These are phyloP conservation scores for Schizothecium vesticola DNA, from an alignment of 495 filamentous ascomycete genomes.

Conservation along the genomic window DNA sequence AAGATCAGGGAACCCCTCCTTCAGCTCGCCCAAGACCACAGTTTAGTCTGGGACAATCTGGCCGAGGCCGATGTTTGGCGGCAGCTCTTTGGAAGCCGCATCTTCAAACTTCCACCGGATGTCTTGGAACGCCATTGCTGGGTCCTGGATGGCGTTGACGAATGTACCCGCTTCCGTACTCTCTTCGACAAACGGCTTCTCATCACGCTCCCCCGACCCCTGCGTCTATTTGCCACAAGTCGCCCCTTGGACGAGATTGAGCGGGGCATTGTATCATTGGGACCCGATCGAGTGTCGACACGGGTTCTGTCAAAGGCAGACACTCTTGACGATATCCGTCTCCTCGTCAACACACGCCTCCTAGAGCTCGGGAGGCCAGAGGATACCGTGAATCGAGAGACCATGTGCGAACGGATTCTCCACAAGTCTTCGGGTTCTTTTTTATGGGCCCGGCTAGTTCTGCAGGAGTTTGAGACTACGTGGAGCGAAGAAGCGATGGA, in stretches of 20 bases:
- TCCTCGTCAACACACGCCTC: conserved; percentile 18
- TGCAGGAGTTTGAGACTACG: conserved; percentile 23
- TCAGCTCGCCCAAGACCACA: not conserved
- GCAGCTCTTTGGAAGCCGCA: conserved; percentile 15
- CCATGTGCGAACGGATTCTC: conserved; percentile 29
- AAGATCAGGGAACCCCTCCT: conserved; percentile 8
- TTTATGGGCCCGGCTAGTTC: conserved; percentile 30
- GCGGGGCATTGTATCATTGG: conserved; percentile 17
- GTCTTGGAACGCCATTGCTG: conserved; percentile 16
- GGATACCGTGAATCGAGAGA: conserved; percentile 6
- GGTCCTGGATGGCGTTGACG: conserved; percentile 27
- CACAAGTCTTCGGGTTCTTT: conserved; percentile 30
- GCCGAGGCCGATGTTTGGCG: conserved; percentile 21
- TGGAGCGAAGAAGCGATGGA: conserved; percentile 29
- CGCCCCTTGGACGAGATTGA: conserved; percentile 18
- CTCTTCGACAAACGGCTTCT: conserved; percentile 18
- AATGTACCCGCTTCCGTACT: conserved; percentile 13
- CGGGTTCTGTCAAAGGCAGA: conserved; percentile 14
- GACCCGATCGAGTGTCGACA: not conserved
- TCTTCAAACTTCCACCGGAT: conserved; percentile 14
- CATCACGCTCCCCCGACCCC: not conserved
- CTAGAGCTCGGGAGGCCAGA: conserved; percentile 17
- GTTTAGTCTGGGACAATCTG: conserved; percentile 9
- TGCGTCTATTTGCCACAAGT: conserved; percentile 25
- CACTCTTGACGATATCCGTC: conserved; percentile 25